Percentiles rank a stretch among this genome's conserved stretches.
phyloP scores from a whole-genome alignment of 176 grass and related monocot species.

The Neostapfia colusana region DNA sequence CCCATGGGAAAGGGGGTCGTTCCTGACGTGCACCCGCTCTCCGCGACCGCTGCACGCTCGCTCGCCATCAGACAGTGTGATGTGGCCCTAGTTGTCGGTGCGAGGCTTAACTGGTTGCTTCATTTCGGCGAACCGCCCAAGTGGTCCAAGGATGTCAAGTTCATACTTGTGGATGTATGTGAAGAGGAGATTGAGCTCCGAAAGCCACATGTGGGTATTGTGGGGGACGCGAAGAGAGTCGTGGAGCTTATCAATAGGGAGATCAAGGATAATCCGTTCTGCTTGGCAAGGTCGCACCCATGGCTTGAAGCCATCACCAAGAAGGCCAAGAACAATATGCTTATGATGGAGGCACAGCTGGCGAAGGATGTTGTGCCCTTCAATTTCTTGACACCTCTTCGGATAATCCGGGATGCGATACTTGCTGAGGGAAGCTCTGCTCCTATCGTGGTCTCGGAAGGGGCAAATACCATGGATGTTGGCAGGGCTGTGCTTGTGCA shows the following conservation, averaged over 20 bases:
- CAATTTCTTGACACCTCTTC: slow-evolving; percentile 92
- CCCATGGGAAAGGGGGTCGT: slow-evolving; percentile 95
- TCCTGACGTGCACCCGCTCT: slow-evolving; percentile 72
- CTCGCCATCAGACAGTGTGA: slow-evolving; percentile 81
- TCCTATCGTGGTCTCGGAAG: slow-evolving; percentile 76
- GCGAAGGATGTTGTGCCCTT: slow-evolving; percentile 74
- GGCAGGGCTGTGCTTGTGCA: slow-evolving; percentile 91
- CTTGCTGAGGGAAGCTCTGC: slow-evolving; percentile 68
- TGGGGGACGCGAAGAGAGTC: slow-evolving; percentile 73
- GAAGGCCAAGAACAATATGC: slow-evolving; percentile 67
- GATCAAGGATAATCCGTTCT: slow-evolving; percentile 91
- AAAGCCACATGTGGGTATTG: slow-evolving; percentile 68
- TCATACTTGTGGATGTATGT: slow-evolving; percentile 73
- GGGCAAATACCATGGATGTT: slow-evolving; percentile 95
- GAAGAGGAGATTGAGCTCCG: slow-evolving; percentile 85
- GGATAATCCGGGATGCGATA: slow-evolving; percentile 85
- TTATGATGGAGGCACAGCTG: slow-evolving; percentile 81
- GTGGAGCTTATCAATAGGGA: slow-evolving; percentile 68
- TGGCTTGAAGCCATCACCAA: slow-evolving; percentile 87
- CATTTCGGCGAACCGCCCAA: slow-evolving; percentile 84
- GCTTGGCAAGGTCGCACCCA: slow-evolving; percentile 63
- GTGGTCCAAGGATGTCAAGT: slow-evolving; percentile 93
- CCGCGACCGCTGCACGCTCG: slow-evolving; percentile 73
- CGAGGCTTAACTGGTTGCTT: slow-evolving; percentile 89
- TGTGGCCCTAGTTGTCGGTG: slow-evolving; percentile 72